Base-by-base conservation (phyloP, 176 grass and related monocot genomes). In the Phoenix roebelenii region DNA sequence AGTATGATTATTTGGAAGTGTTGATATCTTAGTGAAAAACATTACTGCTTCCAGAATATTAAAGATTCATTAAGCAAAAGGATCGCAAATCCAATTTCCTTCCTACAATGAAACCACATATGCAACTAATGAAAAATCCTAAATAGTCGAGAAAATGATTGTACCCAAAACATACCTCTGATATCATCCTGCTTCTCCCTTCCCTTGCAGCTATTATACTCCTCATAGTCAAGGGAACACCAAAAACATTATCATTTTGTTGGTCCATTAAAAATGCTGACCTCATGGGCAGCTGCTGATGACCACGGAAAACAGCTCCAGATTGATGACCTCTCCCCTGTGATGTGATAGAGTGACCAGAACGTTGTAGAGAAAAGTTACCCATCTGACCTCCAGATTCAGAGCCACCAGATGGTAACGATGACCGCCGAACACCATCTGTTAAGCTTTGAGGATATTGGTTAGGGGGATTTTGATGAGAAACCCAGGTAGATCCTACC, bases 221-320 rank as follows among this genome's bases (percentile, higher is more conserved):
- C 63, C 86, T 78, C 60, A 65, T 57, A 23, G 82, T 58, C 26
- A 83, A 52, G 18, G 87, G 79, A 80, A 76, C 79, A 71, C 79
- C 76, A 60, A 71, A 83, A 74, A 83, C 68, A 60, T 65, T 69
- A 68, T 90, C 82, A 39, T 73, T 73, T 51, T 81, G 78, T 14
- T 65, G 76, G 54, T 85, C 83, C 60, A 80, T 52, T 16, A 90
- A 52, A 77, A 80, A 59, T 22, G 79, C 69, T 49, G 79, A 65
- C 73, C 87, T 82, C 51, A 83, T 9, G 32, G 71, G 79, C 25
- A 61, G 65, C 51, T 74, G 51, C 12, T 79, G 83, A 63, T 76
- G 68, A 39, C 65, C 50, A 16, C 50, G 75, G 14, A 79, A 22
- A 68, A 5, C 56, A 23, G 82, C 63, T 82, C 86, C 76, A 59